These are phyloP conservation scores for Aureobasidium sp. DNA, from an alignment of 2,329 filamentous ascomycete genomes.

Conservation along the genomic window DNA sequence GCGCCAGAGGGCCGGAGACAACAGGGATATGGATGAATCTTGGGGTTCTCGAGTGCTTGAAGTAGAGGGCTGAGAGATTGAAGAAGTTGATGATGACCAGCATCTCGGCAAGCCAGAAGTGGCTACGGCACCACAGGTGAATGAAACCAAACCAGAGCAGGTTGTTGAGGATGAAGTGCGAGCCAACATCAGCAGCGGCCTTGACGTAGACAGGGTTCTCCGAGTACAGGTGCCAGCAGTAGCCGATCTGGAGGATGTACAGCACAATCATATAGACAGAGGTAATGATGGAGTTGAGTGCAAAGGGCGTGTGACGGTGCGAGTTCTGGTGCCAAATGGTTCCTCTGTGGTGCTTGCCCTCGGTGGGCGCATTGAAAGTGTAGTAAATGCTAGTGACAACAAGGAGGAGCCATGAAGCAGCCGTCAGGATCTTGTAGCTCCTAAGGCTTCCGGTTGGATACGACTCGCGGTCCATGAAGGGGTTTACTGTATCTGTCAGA, in stretches of 20 bases:
- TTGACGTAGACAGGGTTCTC: slow-evolving; percentile 55
- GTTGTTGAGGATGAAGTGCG: slow-evolving; percentile 82
- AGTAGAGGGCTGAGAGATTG: slow-evolving; percentile 73
- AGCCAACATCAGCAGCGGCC: slow-evolving; percentile 67
- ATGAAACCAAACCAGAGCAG: slow-evolving; percentile 75
- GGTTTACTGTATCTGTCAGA: slow-evolving; percentile 53
- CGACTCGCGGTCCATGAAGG: slow-evolving; percentile 64
- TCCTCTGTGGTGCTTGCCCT: slow-evolving; percentile 48
- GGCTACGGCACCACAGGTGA: slow-evolving; percentile 70
- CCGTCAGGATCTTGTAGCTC: slow-evolving; percentile 69
- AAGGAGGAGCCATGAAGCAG: slow-evolving; percentile 67
- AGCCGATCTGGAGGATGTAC: slow-evolving; percentile 68
- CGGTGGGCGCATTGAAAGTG: slow-evolving; percentile 55
- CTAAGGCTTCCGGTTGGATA: slow-evolving; percentile 56
- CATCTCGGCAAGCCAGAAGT: slow-evolving; percentile 70
- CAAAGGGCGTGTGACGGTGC: slow-evolving; percentile 63
- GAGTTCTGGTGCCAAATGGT: slow-evolving; percentile 72
- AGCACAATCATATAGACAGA: slow-evolving; percentile 74
- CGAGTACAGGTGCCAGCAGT: slow-evolving; percentile 70
- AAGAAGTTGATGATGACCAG: slow-evolving; percentile 74
- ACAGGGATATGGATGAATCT: slow-evolving; percentile 70
- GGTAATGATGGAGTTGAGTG: slow-evolving; percentile 57
- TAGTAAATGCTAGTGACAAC: slow-evolving; percentile 70
- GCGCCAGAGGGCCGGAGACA: slow-evolving; percentile 71
- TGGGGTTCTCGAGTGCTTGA: slow-evolving; percentile 56